Evolutionary conservation across 2,329 filamentous ascomycete genomes (phyloP).

Genomic region (Decorospora gaudefroyi): DNA sequence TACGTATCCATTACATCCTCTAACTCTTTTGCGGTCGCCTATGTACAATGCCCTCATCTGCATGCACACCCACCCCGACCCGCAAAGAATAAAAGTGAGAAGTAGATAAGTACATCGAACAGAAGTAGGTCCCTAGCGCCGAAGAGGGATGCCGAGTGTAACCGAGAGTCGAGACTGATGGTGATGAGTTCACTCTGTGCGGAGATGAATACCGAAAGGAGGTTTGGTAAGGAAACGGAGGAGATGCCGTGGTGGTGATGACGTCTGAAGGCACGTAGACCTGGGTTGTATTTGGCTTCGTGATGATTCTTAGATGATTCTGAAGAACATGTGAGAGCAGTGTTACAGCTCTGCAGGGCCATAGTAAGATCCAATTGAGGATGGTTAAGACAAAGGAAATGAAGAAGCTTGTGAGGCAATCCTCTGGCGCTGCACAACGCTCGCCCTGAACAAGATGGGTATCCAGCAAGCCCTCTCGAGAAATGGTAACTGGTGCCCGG

Average conservation of each 20-base stretch:
- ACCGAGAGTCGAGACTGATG: slow-evolving; percentile 11
- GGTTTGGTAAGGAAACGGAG: slow-evolving; percentile 25
- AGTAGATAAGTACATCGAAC: slow-evolving; percentile 31
- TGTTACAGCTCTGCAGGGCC: slow-evolving; percentile 38
- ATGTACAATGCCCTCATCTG: slow-evolving; percentile 30
- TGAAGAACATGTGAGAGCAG: slow-evolving; percentile 32
- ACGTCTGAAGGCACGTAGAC: slow-evolving; percentile 38
- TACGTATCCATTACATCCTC: slow-evolving; percentile 27
- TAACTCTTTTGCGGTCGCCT: slow-evolving; percentile 23
- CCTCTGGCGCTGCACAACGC: slow-evolving; percentile 31
- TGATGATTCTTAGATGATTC: slow-evolving; percentile 42
- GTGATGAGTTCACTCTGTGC: slow-evolving; percentile 24
- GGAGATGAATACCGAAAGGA: slow-evolving; percentile 22
- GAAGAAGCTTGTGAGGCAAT: slow-evolving; percentile 37
- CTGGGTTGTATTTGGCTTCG: slow-evolving; percentile 38
- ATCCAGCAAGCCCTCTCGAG: slow-evolving; percentile 36
- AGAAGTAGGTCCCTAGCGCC: slow-evolving; percentile 17
- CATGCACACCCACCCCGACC: slow-evolving; percentile 25
- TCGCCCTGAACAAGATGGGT: slow-evolving; percentile 33
- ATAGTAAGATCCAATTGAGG: slow-evolving; percentile 40
- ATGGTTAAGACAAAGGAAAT: slow-evolving; percentile 47
- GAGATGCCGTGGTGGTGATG: slow-evolving; percentile 29
- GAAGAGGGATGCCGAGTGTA: slow-evolving; percentile 8
- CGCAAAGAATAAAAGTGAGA: slow-evolving; percentile 35
- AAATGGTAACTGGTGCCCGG: slow-evolving; percentile 32